Conservation (phyloP, 257 asterid genomes). For the Mitragyna speciosa region DNA sequence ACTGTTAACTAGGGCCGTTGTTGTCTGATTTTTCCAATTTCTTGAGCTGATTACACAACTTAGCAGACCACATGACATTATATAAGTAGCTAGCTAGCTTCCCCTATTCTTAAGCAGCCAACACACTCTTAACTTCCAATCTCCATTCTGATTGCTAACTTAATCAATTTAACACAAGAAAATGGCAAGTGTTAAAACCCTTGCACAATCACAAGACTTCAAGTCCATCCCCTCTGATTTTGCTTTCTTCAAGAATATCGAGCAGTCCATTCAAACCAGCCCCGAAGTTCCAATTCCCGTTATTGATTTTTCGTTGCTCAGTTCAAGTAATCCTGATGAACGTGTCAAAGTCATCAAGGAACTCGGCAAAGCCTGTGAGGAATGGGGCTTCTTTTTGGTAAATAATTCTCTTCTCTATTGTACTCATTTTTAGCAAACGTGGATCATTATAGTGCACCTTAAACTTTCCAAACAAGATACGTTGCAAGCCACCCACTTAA, state of each 20-base stretch:
- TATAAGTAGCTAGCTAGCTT: no score
- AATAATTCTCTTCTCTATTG: not conserved
- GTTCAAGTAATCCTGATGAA: slow-evolving; percentile 24
- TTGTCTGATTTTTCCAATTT: no score
- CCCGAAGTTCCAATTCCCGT: slow-evolving; percentile 35
- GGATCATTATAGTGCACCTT: no score
- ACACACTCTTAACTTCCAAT: no score
- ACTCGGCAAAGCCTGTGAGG: slow-evolving; percentile 38
- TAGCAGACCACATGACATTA: no score
- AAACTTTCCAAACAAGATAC: no score
- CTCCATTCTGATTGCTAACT: not conserved
- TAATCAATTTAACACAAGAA: no score
- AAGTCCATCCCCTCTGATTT: slow-evolving; percentile 26
- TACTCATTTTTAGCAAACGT: no score
- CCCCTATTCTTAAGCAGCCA: no score
- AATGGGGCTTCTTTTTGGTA: slow-evolving; percentile 65
- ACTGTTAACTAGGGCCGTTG: no score
- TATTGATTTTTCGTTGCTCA: slow-evolving; percentile 41
- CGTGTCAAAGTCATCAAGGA: slow-evolving; percentile 29
- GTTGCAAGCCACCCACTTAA: no score
- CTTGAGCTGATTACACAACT: no score
- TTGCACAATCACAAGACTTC: slow-evolving; percentile 23
- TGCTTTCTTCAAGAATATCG: not conserved
- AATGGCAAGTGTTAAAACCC: slow-evolving; percentile 16
- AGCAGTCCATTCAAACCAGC: not conserved